Evolutionary conservation across 768 basidiomycete species (phyloP), one percentile per base, ranked within the genome.

Genomic region (Punctularia strigosozonata): DNA sequence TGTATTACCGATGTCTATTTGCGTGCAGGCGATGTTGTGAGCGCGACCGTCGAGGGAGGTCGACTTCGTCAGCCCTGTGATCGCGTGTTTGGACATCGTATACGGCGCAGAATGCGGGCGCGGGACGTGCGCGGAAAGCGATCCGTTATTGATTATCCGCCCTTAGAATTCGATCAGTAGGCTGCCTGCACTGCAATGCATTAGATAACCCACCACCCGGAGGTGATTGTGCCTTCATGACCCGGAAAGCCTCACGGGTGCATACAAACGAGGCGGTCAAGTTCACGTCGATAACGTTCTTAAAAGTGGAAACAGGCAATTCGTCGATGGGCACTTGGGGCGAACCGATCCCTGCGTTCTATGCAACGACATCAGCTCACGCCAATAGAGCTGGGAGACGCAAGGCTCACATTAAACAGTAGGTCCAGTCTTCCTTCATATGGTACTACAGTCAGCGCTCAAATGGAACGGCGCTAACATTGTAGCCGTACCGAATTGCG

Each of bases 101-200:
- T 91, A 91, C 0, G 85, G 66, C 18, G 55, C 55, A 1, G 71
- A 63, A 47, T 73, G 56, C 1, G 77, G 79, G n/a, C 82, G 69
- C 1, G 85, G 82, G 3, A 72, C 63, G 43, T 80, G 72, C 0
- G 83, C 81, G 1, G 80, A 69, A 18, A 86, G 63, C n/a, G 77
- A 82, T 1, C 86, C 87, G 48, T 90, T 88, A 62, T 89, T 88
- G 59, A 92, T 80, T 44, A 90, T 82, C 15, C 84, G 70, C 2
- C 76, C 77, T 79, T 43, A 7, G 28, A 20, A 18, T 8, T 8
- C 15, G 26, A 28, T 8, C 10, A 28, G 26, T 28, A 15, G 15
- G 26, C 8, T 28, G 26, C 8, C 15, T 15, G 20, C 20, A 23
- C 6, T 31, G 33, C 19, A 12, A n/a, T 18, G 15, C 12, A 34